Evolutionary conservation across 805 yeast genomes (phyloP).

Genomic region (Suhomyces emberorum): DNA sequence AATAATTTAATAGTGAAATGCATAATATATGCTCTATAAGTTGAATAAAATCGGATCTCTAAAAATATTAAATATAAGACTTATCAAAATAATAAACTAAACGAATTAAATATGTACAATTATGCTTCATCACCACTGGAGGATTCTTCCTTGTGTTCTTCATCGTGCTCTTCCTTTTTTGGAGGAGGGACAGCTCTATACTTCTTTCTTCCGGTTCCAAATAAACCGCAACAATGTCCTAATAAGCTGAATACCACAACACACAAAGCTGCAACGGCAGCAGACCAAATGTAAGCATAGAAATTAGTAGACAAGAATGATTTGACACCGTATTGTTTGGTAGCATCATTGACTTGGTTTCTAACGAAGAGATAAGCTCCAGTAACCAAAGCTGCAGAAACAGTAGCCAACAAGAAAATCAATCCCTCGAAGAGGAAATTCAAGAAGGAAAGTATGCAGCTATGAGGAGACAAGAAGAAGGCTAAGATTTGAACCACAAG

Average conservation of each 20-base stretch:
- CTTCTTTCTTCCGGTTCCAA: constrained; percentile 28
- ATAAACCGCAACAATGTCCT: constrained; percentile 43
- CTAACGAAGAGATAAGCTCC: constrained; percentile 54
- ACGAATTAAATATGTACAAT: not conserved
- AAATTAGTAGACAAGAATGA: constrained; percentile 50
- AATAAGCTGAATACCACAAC: constrained; percentile 30
- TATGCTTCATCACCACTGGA: constrained; percentile 1
- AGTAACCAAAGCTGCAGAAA: constrained; percentile 56
- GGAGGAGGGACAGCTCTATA: constrained; percentile 18
- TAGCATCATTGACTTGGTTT: constrained; percentile 48
- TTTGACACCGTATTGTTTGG: constrained; percentile 49
- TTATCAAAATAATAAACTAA: too few species aligned
- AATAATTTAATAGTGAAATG: too few species aligned
- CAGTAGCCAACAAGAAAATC: constrained; percentile 44
- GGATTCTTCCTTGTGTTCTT: constrained; percentile 8
- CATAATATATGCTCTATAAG: too few species aligned
- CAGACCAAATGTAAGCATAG: constrained; percentile 64
- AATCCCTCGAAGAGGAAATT: constrained; percentile 42
- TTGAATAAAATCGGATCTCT: too few species aligned
- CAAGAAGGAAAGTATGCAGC: constrained; percentile 44
- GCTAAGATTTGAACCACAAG: constrained; percentile 46
- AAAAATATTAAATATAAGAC: too few species aligned
- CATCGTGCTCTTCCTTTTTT: constrained; percentile 1
- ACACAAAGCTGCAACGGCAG: constrained; percentile 40
- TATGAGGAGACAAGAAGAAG: constrained; percentile 42